A percentile compares a stretch with the other conserved stretches of the same genome.
Conservation (phyloP, 768 basidiomycete species). For the Panaeolus papilionaceus region DNA sequence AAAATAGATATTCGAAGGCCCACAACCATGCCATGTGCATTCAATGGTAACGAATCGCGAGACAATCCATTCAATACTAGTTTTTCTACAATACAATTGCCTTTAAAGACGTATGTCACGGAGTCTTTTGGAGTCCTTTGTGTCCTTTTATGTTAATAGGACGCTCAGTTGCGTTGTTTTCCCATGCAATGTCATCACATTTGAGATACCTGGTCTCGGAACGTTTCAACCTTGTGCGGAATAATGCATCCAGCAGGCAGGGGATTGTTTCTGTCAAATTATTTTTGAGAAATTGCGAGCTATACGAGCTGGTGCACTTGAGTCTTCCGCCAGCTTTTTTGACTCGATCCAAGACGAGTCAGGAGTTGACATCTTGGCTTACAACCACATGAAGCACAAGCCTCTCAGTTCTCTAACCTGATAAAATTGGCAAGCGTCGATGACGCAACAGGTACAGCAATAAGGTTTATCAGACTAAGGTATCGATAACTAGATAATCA, state of each 20-base stretch:
- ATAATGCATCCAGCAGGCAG: not conserved
- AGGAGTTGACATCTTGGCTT: too few relatives aligned
- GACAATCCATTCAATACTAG: not conserved
- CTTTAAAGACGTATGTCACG: not conserved
- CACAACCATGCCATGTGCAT: not conserved
- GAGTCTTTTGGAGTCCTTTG: not conserved
- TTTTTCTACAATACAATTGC: not conserved
- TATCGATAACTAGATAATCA: not conserved
- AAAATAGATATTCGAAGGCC: not conserved
- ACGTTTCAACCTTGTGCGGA: constrained; percentile 5
- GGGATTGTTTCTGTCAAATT: not conserved
- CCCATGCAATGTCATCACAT: not conserved
- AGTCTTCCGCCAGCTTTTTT: too few relatives aligned
- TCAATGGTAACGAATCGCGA: not conserved
- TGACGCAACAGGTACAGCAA: not conserved
- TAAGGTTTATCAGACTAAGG: too few relatives aligned
- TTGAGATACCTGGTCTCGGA: not conserved
- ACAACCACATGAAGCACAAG: too few relatives aligned
- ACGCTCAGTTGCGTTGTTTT: not conserved
- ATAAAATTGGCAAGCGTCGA: too few relatives aligned
- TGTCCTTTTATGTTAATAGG: not conserved
- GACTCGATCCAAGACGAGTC: too few relatives aligned
- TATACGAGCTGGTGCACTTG: not conserved
- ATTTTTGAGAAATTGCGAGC: not conserved
- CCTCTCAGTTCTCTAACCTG: too few relatives aligned